Base-by-base conservation (phyloP, 768 basidiomycete species). In the Tubosaeta sp. region DNA sequence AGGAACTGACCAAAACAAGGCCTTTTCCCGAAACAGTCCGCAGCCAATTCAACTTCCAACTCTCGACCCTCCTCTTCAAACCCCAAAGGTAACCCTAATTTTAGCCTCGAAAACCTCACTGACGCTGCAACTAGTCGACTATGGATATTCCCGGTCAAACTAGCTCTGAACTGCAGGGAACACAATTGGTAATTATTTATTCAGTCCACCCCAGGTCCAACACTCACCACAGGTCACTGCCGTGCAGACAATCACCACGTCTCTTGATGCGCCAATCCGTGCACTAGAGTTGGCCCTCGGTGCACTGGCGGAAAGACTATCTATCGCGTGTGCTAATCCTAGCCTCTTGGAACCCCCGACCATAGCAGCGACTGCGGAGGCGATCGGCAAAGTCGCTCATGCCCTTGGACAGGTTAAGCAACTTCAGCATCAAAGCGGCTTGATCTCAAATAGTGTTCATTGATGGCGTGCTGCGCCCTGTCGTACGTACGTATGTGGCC, bases 361-460 rank as follows among this genome's bases (percentile, higher is more conserved):
- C 5, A 78, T 91, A 45, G 78, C 75, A 37, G 67, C 71, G 43
- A 80, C 79, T 14, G 85, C 87, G n/a, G 86, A 88, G 56, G 79
- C 85, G 1, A 84, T 91, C 29, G 66, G 71, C 39, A 87, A 86
- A 63, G 80, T 86, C 8, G 74, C 80, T 1, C 76, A 79, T 52
- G 86, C 87, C 6, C 69, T 89, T 54, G 68, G 71, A 9, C 77
- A 85, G 52, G 77, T 88, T 48, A 80, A 76, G 52, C 75, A 81
- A 50, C 68, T 88, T 48, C 80, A 81, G 53, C 71, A 73, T 71
- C 75, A 70, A 41, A 50, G 49, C 19, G 52, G 59, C 25, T 39
- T 59, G 52, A 50, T 56, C 32, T 50, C 14, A 65, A 62, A 47
- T 17, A 12, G 26, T 26, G n/a, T 38, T 25, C 46, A 16, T 37